Evolutionary conservation across 2,329 filamentous ascomycete species (phyloP), one percentile per base, ranked within the genome.

Genomic region (Uncinocarpus reesii): DNA sequence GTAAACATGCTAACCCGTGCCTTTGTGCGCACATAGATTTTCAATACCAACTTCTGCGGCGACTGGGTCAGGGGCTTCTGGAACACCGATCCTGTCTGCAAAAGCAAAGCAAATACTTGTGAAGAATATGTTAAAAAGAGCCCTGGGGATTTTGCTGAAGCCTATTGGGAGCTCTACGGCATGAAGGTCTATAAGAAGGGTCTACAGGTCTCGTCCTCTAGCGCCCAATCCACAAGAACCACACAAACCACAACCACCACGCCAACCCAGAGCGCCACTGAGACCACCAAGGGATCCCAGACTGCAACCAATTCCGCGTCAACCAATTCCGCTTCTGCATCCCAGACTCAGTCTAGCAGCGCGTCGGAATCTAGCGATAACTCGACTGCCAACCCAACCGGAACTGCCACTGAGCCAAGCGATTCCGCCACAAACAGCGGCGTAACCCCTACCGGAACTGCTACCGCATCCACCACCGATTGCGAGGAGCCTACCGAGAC

Each of bases 21-120:
- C 32, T 41, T 56, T 41, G 38, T 21, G 15, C n/a, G 23, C 4
- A 18, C 45, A 11, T 43, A 67, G 65, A 59, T 68, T 45, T 68
- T 83, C 31, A 93, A 85, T 67, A 92, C 81, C 0, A 81, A 82
- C 7, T 84, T 92, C 61, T 94, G 87, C 65, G 87, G 87, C 15
- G 77, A 82, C 58, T 93, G 86, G 86, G 86, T 86, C 4, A 84
- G 84, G 11, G 62, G 69, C 37, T 77, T 81, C 11, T 92, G 83
- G 80, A 58, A 60, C 50, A 56, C 61, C 36, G 74, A 80, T 52
- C 53, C 65, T 3, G 73, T 75, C 36, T 86, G 83, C 63, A 66
- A 71, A 1, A 65, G 73, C 28, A 71, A 78, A 57, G 82, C 78
- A 15, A 5, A 32, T 0, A 80, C 78, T 0, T 93, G 86, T 69